Conservation (phyloP, 139 green algal species). For the Monoraphidium neglectum region DNA sequence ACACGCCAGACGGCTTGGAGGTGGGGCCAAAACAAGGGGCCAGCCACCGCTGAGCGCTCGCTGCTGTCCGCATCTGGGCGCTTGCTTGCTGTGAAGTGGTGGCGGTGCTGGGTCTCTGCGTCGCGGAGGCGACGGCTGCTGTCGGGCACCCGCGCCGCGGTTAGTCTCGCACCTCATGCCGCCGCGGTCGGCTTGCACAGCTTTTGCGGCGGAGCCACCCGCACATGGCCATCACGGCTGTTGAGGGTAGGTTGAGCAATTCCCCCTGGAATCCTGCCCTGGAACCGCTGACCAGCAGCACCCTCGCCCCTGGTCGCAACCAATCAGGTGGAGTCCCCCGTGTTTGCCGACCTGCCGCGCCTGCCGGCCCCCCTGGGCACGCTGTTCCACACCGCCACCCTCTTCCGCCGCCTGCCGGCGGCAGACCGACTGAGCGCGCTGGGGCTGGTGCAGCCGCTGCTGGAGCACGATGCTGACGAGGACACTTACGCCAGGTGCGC, state of each 20-base stretch:
- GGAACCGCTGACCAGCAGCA: neutral
- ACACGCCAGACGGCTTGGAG: conserved; percentile 45
- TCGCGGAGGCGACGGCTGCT: no score
- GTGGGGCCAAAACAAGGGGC: neutral
- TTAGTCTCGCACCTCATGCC: neutral
- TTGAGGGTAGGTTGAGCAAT: neutral
- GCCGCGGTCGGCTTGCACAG: neutral
- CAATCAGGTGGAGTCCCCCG: conserved; percentile 46
- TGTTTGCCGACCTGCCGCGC: conserved; percentile 62
- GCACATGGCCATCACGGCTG: neutral
- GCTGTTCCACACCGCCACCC: conserved; percentile 71
- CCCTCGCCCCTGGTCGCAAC: neutral
- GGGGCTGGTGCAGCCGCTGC: conserved; percentile 67
- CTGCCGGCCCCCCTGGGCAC: conserved; percentile 77
- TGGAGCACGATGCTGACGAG: conserved; percentile 67
- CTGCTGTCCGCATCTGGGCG: neutral
- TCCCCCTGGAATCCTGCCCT: neutral
- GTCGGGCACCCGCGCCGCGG: no score
- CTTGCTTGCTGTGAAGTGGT: neutral
- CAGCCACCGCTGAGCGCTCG: neutral
- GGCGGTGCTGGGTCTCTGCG: no score
- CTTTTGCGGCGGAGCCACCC: neutral
- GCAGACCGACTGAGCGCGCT: conserved; percentile 55
- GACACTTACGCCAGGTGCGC: conserved; percentile 52
- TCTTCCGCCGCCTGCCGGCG: conserved; percentile 63